phyloP scores from a whole-genome alignment of 225 moss, liverwort and hornwort species.

The Antitrichia curtipendula region DNA sequence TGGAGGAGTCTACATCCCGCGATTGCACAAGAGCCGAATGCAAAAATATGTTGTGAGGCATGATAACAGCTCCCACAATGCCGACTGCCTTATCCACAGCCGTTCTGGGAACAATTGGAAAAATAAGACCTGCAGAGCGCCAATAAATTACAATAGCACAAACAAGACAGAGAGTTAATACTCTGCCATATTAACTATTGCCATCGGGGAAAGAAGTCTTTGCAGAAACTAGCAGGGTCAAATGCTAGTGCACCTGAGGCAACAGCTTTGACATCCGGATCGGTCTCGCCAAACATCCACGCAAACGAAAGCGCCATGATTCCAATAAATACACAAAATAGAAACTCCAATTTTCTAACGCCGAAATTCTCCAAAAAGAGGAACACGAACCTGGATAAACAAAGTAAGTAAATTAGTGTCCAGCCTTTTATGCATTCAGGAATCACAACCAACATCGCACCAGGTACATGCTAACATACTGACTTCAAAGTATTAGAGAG shows the following conservation, averaged over 20 bases:
- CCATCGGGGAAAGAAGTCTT: neutral
- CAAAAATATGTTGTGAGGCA: conserved; percentile 94
- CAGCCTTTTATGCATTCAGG: neutral
- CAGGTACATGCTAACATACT: neutral
- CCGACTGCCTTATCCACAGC: conserved; percentile 86
- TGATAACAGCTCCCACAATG: conserved; percentile 83
- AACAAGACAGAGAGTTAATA: neutral
- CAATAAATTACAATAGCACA: neutral
- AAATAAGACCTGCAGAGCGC: conserved; percentile 55
- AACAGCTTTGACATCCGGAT: conserved; percentile 48
- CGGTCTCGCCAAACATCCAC: conserved; percentile 77
- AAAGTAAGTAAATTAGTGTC: neutral
- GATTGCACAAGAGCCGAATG: conserved; percentile 92
- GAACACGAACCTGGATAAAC: conserved; percentile 54
- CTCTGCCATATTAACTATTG: neutral
- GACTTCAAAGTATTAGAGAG: neutral
- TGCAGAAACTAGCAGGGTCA: neutral
- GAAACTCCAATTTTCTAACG: conserved; percentile 75
- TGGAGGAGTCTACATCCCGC: conserved; percentile 41
- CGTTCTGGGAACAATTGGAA: conserved; percentile 55
- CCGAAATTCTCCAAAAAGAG: conserved; percentile 71
- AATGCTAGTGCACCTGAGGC: conserved; percentile 29
- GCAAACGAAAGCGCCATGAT: conserved; percentile 82
- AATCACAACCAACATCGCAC: neutral
- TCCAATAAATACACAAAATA: conserved; percentile 69